Conservation (phyloP, 2,329 filamentous ascomycete species). For the Ramularia collo-cygni region DNA sequence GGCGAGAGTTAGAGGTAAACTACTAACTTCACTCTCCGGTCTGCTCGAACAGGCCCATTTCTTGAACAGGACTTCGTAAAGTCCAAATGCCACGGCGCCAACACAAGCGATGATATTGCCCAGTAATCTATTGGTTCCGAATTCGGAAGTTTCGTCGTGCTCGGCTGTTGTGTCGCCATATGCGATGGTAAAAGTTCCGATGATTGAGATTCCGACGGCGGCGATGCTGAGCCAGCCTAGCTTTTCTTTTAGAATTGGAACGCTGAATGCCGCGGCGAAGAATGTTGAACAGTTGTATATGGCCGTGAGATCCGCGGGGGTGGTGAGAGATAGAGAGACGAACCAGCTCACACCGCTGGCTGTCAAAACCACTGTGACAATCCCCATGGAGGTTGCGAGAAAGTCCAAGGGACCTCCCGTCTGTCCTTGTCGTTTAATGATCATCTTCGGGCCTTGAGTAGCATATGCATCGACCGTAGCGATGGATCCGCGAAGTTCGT, state of each 20-base stretch:
- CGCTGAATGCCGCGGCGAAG: slow-evolving; percentile 29
- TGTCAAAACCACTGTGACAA: slow-evolving; percentile 26
- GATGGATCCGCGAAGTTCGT: slow-evolving; percentile 23
- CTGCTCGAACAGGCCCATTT: slow-evolving; percentile 28
- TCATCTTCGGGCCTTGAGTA: slow-evolving; percentile 18
- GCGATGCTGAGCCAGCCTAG: slow-evolving; percentile 22
- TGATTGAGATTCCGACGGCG: slow-evolving; percentile 27
- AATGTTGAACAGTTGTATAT: slow-evolving; percentile 32
- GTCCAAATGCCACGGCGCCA: slow-evolving; percentile 28
- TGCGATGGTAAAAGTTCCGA: slow-evolving; percentile 29
- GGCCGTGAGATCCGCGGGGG: slow-evolving; percentile 29
- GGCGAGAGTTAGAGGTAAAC: slow-evolving; percentile 25
- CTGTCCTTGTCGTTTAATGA: slow-evolving; percentile 21
- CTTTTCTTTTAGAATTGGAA: slow-evolving; percentile 26
- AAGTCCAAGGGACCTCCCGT: slow-evolving; percentile 26
- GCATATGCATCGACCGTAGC: slow-evolving; percentile 26
- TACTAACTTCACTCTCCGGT: slow-evolving; percentile 21
- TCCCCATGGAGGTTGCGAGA: slow-evolving; percentile 24
- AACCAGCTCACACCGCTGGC: slow-evolving; percentile 28
- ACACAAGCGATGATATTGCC: slow-evolving; percentile 27
- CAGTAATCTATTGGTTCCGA: slow-evolving; percentile 24
- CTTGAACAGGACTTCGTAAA: slow-evolving; percentile 32
- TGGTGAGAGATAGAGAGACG: slow-evolving; percentile 25
- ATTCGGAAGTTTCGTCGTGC: slow-evolving; percentile 12
- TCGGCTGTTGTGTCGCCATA: slow-evolving; percentile 28